Evolutionary conservation across 257 asterid genomes (phyloP).

Genomic region (Przewalskia tangutica): DNA sequence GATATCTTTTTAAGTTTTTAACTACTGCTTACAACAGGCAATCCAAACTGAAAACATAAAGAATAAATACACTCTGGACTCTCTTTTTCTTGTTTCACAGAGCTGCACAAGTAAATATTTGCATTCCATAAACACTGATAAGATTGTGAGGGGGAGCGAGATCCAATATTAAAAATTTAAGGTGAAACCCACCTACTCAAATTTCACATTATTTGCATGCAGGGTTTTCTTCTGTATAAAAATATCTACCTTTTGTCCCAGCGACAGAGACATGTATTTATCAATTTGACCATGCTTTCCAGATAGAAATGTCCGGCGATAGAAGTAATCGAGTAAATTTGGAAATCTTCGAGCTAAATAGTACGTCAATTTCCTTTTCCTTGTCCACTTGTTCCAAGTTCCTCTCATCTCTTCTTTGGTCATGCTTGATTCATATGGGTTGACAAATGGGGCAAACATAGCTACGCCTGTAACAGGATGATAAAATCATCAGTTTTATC

Average conservation of each 20-base stretch:
- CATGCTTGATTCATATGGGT: conserved; percentile 77
- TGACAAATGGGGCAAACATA: conserved; percentile 69
- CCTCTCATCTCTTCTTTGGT: conserved; percentile 55
- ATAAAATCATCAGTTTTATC: neutral
- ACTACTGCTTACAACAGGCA: neutral
- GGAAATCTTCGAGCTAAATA: conserved; percentile 70
- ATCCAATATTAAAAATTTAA: neutral
- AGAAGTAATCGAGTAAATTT: conserved; percentile 47
- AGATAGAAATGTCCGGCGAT: conserved; percentile 54
- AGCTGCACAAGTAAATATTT: neutral
- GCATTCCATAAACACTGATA: neutral
- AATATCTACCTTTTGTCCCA: conserved; percentile 49
- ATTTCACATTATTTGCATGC: neutral
- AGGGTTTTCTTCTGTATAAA: neutral
- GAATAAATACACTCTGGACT: neutral
- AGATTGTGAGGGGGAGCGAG: neutral
- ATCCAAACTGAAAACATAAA: neutral
- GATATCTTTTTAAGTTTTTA: neutral
- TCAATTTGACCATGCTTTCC: conserved; percentile 75
- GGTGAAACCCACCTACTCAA: neutral
- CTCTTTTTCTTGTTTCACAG: neutral
- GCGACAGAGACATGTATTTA: conserved; percentile 52
- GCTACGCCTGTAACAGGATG: conserved; percentile 47
- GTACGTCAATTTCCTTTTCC: conserved; percentile 37
- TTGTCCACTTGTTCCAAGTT: conserved; percentile 67